Evolutionary conservation across 176 grass and related monocot genomes (phyloP).

Genomic region (Dendrocalamus sinicus): DNA sequence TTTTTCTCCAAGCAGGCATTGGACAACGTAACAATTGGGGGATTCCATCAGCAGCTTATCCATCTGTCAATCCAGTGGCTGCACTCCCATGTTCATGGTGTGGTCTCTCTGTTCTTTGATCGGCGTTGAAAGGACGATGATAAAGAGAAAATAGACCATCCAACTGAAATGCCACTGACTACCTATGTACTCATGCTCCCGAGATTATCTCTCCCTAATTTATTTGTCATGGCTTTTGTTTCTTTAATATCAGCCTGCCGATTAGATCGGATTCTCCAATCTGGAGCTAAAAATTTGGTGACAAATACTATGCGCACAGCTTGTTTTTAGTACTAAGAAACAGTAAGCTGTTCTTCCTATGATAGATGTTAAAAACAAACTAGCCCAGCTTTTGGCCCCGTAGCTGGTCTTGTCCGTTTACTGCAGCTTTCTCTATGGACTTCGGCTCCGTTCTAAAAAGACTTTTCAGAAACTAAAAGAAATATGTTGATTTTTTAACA

Average conservation of each 20-base stretch:
- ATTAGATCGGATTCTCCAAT: conserved; percentile 13
- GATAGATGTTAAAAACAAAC: neutral
- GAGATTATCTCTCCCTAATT: neutral
- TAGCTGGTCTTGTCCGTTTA: conserved; percentile 24
- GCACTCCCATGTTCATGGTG: conserved; percentile 25
- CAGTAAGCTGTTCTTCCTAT: no score
- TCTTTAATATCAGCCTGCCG: conserved; percentile 12
- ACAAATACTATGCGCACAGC: neutral
- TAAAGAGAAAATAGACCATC: neutral
- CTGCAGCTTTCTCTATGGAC: neutral
- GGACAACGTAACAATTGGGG: neutral
- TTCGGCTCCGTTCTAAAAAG: no score
- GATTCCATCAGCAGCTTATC: conserved; percentile 12
- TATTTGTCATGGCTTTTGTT: neutral
- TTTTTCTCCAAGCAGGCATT: neutral
- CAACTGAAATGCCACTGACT: conserved; percentile 6
- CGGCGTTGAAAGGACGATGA: conserved; percentile 11
- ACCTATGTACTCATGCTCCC: neutral
- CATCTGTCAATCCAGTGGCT: neutral
- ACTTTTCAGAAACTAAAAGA: no score
- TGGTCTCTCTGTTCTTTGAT: neutral
- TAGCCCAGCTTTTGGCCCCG: neutral
- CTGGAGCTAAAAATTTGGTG: neutral
- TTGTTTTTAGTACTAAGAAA: neutral
- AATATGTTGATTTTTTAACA: no score